Percentiles rank a stretch among this genome's conserved stretches.
These are phyloP conservation scores for Lindgomyces ingoldianus DNA, from an alignment of 495 filamentous ascomycete species.

Conservation along the genomic window DNA sequence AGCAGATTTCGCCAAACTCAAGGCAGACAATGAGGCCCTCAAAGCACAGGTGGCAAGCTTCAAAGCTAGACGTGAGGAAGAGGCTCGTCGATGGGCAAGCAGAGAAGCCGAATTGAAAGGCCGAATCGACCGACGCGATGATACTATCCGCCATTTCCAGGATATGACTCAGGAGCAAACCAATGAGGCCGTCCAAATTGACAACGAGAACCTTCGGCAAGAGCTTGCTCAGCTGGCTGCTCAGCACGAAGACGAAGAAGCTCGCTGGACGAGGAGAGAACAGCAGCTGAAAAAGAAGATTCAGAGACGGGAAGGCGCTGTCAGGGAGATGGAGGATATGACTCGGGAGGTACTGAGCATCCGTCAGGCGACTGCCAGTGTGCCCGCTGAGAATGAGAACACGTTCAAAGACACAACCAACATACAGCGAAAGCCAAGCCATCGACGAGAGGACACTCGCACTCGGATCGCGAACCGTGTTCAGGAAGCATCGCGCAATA, in stretches of 20 bases:
- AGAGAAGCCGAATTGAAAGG: conserved; percentile 25
- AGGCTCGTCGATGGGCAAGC: conserved; percentile 22
- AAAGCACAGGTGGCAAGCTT: conserved; percentile 21
- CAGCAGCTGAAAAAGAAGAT: conserved; percentile 31
- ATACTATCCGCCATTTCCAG: conserved; percentile 37
- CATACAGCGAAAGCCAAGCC: conserved; percentile 15
- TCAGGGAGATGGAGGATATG: conserved; percentile 31
- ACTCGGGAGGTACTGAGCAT: conserved; percentile 29
- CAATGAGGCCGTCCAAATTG: conserved; percentile 32
- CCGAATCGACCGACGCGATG: conserved; percentile 30
- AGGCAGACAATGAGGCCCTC: conserved; percentile 29
- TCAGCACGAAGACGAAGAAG: conserved; percentile 35
- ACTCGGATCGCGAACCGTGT: conserved; percentile 38
- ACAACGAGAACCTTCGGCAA: conserved; percentile 34
- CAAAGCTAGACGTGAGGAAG: conserved; percentile 52
- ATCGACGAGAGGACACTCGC: conserved; percentile 34
- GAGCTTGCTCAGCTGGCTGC: conserved; percentile 34
- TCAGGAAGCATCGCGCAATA: conserved; percentile 38
- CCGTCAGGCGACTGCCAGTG: conserved; percentile 9
- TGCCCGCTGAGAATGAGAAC: conserved; percentile 20
- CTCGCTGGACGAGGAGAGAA: conserved; percentile 34
- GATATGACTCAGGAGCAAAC: conserved; percentile 33
- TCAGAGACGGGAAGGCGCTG: conserved; percentile 30
- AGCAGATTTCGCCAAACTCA: conserved; percentile 27
- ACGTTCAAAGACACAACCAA: background rate